Evolutionary conservation across 441 rosid genomes (phyloP), one percentile per base, ranked within the genome.

Genomic region (Codiaeum variegatum): DNA sequence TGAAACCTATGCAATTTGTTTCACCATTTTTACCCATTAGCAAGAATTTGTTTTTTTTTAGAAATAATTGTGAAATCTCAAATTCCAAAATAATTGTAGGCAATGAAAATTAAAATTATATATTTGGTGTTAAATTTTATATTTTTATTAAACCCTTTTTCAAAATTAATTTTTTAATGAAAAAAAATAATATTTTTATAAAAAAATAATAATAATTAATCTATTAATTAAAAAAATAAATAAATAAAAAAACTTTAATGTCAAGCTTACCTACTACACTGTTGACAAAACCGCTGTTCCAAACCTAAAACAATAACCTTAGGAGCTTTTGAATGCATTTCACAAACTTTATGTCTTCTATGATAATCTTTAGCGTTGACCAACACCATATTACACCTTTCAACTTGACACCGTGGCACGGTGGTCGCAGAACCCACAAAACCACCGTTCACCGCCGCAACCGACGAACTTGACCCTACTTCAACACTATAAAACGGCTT

Each of bases 281-380:
- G 96, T 78, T 92, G 98, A 73, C 98, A 92, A 76, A 93, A 93
- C 0, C 98, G 88, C 71, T 90, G 93, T 66, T 87, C 89, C 38
- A 88, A 49, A 74, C 96, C 96, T 38, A 72, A 68, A 32, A 89
- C 98, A 59, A 77, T 62, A 2, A 87, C 98, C 72, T 67, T 87
- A 8, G 93, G 89, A 73, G 91, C 87, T 80, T 89, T 93, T 0
- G 98, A 83, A 76, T 93, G 98, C 76, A 76, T 77, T 75, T 87
- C 95, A 67, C 97, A 89, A 42, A 91, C 92, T 77, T 87, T 89
- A 73, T 93, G 93, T 78, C 92, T 85, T 75, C 86, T 78, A 73
- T 93, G 92, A 77, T 92, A 92, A 32, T 86, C 95, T 76, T 89
- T 93, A 0, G 95, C 91, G 66, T 85, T 83, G 4, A 81, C 75